These are phyloP conservation scores for Gypsophila paniculata DNA, from an alignment of 179 eudicot genomes.

Conservation along the genomic window DNA sequence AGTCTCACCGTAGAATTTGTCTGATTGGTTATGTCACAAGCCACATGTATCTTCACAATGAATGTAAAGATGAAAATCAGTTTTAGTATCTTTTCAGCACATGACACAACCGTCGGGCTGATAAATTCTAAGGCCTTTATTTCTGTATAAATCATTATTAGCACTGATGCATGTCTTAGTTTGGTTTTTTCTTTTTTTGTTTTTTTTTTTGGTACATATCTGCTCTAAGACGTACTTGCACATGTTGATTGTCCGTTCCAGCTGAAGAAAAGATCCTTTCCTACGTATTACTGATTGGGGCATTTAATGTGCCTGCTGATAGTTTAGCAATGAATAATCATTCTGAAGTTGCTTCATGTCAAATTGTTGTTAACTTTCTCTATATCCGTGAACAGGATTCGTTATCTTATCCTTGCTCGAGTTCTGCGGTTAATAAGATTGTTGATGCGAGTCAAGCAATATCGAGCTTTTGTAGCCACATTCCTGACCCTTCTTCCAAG, in stretches of 20 bases:
- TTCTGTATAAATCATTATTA: background rate
- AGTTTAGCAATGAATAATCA: background rate
- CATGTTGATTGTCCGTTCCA: background rate
- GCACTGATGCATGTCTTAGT: background rate
- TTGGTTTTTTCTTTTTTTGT: background rate
- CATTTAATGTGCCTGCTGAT: background rate
- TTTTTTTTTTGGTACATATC: too few species aligned
- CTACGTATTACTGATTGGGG: background rate
- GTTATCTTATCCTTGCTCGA: conserved; percentile 95
- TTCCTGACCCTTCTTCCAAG: conserved; percentile 87
- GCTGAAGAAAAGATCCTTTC: background rate
- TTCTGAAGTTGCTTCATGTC: background rate
- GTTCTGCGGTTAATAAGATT: conserved; percentile 79
- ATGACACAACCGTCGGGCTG: background rate
- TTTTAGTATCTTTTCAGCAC: too few species aligned
- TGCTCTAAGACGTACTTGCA: background rate
- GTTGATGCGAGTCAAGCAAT: conserved; percentile 72
- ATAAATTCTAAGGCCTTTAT: background rate
- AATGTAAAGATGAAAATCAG: too few species aligned
- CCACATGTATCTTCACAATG: too few species aligned
- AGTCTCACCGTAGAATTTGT: too few species aligned
- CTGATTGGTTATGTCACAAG: too few species aligned
- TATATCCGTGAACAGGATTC: conserved; percentile 59
- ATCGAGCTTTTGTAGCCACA: conserved; percentile 90
- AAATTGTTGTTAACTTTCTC: conserved; percentile 5